Evolutionary conservation across 257 asterid species (phyloP).

Genomic region (Coffea eugenioides): DNA sequence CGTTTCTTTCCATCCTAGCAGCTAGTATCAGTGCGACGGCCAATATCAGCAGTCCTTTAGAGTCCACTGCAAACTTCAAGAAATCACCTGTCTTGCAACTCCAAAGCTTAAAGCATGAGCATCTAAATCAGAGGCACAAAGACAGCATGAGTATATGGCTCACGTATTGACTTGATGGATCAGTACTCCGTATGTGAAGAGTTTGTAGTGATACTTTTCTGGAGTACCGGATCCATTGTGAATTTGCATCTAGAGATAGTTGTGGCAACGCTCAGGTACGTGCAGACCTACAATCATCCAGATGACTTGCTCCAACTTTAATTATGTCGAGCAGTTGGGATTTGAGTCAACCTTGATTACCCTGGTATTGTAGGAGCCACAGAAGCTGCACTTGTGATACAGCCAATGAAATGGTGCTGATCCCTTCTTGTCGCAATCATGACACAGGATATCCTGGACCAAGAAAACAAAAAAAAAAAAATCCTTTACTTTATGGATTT

Average conservation of each 20-base stretch:
- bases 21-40: too few relatives aligned
- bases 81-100: too few relatives aligned
- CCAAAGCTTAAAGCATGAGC: neutral
- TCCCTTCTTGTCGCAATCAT: slow-evolving; percentile 81
- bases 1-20: too few relatives aligned
- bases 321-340: slow-evolving; percentile 54
- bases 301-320: slow-evolving; percentile 13
- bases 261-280: neutral
- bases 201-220: neutral
- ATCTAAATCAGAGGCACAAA: neutral
- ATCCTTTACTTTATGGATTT: neutral
- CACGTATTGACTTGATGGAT: neutral
- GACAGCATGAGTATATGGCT: neutral
- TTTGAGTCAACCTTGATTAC: slow-evolving; percentile 75
- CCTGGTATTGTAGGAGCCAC: slow-evolving; percentile 88
- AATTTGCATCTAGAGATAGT: neutral
- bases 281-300: neutral
- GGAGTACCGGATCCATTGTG: neutral
- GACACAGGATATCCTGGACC: slow-evolving; percentile 78
- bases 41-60: too few relatives aligned
- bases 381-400: slow-evolving; percentile 81
- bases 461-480: neutral
- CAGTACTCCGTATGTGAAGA: too few relatives aligned
- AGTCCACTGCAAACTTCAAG: too few relatives aligned
- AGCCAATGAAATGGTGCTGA: slow-evolving; percentile 89